Evolutionary conservation across 257 asterid species (phyloP), one percentile per base, ranked within the genome.

Genomic region (Nyctanthes arbortristis): DNA sequence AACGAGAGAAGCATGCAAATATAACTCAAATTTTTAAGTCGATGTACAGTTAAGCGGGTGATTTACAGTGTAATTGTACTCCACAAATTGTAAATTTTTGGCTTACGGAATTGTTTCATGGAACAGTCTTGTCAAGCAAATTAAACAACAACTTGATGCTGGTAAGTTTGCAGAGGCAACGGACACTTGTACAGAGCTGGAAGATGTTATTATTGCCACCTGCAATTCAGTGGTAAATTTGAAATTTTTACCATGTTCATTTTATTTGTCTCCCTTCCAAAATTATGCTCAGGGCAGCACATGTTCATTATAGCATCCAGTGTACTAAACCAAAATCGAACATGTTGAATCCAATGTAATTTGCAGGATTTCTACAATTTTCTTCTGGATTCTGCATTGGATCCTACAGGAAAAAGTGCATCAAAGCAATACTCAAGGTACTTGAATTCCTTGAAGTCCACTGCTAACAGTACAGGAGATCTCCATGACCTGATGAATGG

Each of bases 341-440:
- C n/a, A n/a, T 8, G 29, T 52, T 7, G 30, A 8, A 8, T 22
- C 28, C 5, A 2, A 8, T 20, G 13, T n/a, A n/a, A n/a, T 24
- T 52, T 29, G 57, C 81, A 93, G 99, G 96, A 94, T 75, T 91
- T 91, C 87, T 94, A 89, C 88, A 91, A 94, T 57, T 91, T 91
- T 69, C 40, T 91, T 63, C 76, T 86, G 88, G 99, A 91, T 79
- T 65, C 88, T 4, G 79, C 74, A 57, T 77, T 79, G 85, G 97
- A 86, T 60, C 96, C 94, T 52, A 65, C 87, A 3, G 86, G 80
- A 73, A 49, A 71, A 29, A 71, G 77, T 29, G 69, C 81, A 5
- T 54, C 74, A 14, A 87, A 77, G 34, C 67, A 88, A 29, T 93
- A 93, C 79, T 80, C 93, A 5, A 84, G 83, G 39, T 93, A 93